These are phyloP conservation scores for Amanita jacksonii DNA, from an alignment of 768 basidiomycete genomes.

Conservation along the genomic window DNA sequence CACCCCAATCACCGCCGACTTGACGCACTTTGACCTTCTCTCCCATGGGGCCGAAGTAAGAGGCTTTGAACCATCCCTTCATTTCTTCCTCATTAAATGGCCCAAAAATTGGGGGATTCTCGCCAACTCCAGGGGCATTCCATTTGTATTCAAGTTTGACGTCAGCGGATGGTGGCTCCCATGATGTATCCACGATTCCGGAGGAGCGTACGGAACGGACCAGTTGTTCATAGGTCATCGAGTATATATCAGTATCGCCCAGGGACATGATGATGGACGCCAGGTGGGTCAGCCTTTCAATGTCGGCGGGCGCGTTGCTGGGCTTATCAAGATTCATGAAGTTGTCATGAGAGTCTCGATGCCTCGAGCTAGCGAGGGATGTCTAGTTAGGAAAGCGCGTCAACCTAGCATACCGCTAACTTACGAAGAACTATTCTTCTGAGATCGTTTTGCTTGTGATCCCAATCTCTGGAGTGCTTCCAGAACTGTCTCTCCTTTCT, in stretches of 20 bases:
- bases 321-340: conserved; percentile 36
- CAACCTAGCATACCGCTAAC: conserved; percentile 1
- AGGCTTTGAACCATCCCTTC: conserved; percentile 67
- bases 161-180: conserved; percentile 73
- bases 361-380: background rate
- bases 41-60: conserved; percentile 71
- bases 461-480: conserved; percentile 87
- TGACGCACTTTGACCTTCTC: conserved; percentile 70
- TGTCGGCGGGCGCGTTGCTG: conserved; percentile 35
- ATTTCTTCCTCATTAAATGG: conserved; percentile 78
- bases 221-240: conserved; percentile 77
- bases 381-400: background rate
- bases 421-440: conserved; percentile 24
- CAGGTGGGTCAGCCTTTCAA: conserved; percentile 75
- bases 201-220: conserved; percentile 67
- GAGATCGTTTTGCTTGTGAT: conserved; percentile 46
- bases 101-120: conserved; percentile 53
- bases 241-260: conserved; percentile 81
- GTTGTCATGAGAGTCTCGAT: background rate
- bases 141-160: conserved; percentile 77
- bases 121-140: conserved; percentile 43
- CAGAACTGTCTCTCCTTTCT: conserved; percentile 85
- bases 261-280: conserved; percentile 84
- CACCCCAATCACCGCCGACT: conserved; percentile 62
- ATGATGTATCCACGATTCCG: conserved; percentile 55